Base-by-base conservation (phyloP, 2,329 filamentous ascomycete species). In the Aspergillus pseudotamarii region DNA sequence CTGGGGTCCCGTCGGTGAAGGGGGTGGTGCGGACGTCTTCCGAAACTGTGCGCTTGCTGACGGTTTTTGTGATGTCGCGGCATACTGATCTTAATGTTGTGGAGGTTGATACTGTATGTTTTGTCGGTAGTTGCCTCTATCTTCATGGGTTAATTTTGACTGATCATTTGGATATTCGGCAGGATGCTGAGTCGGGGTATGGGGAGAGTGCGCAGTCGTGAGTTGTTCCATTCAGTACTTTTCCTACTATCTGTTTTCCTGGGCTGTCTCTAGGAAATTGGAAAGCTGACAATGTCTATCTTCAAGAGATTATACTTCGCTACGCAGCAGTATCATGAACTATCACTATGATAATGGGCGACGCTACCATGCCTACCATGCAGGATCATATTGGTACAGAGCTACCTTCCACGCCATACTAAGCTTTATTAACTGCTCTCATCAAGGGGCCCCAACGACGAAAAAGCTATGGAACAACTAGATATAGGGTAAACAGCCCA, bases 341-440 rank as follows among this genome's bases (percentile, higher is more conserved):
- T 75, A 76, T 50, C 66, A 69, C 45, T 66, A 70, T 41, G 70
- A 73, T 19, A 69, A 74, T 61, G 73, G 73, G 5, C 66, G 75
- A 30, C 69, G 72, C 14, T 77, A 75, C 51, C 74, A 77, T 56
- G 68, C 74, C n/a, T 76, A 72, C 57, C 68, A 73, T 19, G 68
- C 69, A 4, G 73, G 74, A 8, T 62, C 67, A 19, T 71, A 70
- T 43, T 71, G 68, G 69, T 62, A 60, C n/a, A n/a, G 21, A 41
- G 12, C 2, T 23, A 28, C 3, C 55, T 12, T 11, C 56, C 1
- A 11, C 34, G n/a, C 34, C 32, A 69, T 57, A 50, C 3, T 19
- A 30, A 19, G 26, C 14, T 8, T 16, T n/a, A 28, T n/a, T 6
- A 19, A 41, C 36, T 56, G 9, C 36, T 41, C n/a, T 23, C 30